A percentile compares a stretch with the other conserved stretches of the same genome.
These are phyloP conservation scores for Beauveria scarabaeidicola DNA, from an alignment of 2,329 filamentous ascomycete genomes.

Conservation along the genomic window DNA sequence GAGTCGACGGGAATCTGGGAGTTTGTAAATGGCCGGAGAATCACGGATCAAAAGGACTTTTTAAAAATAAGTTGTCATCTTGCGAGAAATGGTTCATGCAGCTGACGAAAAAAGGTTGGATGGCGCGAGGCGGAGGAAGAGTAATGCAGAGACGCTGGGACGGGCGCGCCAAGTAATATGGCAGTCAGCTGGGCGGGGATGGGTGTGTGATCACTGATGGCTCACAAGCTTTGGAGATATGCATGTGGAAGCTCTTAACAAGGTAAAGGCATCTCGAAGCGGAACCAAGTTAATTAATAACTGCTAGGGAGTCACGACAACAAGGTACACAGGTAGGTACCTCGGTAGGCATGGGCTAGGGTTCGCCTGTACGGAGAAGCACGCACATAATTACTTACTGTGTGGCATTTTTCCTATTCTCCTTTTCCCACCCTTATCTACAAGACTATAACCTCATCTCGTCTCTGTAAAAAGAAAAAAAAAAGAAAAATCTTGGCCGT, in stretches of 20 bases:
- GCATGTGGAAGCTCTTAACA: background rate
- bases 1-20: background rate
- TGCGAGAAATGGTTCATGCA: background rate
- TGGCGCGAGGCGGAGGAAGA: background rate
- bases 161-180: background rate
- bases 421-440: background rate
- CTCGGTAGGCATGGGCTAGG: background rate
- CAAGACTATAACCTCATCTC: no score
- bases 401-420: background rate
- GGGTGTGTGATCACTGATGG: background rate
- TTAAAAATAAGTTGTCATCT: no score
- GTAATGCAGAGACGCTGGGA: background rate
- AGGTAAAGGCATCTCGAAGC: background rate
- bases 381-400: background rate
- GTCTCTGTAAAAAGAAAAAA: no score
- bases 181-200: slow-evolving; percentile 1
- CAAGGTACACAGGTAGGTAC: no score
- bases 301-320: background rate
- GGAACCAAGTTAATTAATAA: no score
- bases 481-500: background rate
- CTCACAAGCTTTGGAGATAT: slow-evolving; percentile 3
- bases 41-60: background rate
- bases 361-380: background rate
- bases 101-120: background rate
- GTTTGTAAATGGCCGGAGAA: background rate